Evolutionary conservation across 306 rosid species (phyloP), one percentile per base, ranked within the genome.

Genomic region (Urtica urens): DNA sequence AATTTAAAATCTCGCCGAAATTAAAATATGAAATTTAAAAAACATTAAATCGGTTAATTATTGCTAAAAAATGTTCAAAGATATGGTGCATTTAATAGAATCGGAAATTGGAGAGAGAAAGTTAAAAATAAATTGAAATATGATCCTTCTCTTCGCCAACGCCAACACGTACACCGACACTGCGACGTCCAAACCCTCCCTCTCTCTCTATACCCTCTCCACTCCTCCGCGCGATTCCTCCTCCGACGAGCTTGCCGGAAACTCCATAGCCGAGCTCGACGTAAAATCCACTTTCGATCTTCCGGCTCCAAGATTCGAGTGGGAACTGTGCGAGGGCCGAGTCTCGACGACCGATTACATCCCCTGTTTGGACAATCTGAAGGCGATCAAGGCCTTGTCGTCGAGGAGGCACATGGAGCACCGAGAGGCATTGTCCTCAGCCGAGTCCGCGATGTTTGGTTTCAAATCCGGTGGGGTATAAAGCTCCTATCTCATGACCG

Each of bases 401-500:
- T 69, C 81, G 3, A 68, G 95, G 64, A 78, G 67, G 64, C 99
- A 84, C 52, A 90, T 85, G 99, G 95, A 90, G 63, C 96, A 85
- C 43, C 80, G 96, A 38, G 93, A 78, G 99, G 46, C 94, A 90
- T 57, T 90, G 99, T 57, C 95, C 95, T 10, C 27, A 30, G 26
- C 68, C 71, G 11, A 57, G 50, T 38, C 71, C 66, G 0, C 46
- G 54, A 7, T 90, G 99, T 55, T 71, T 85, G 86, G 49, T 75
- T 23, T 83, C 86, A 1, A 78, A 85, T 46, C 87, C 99, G 2
- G 14, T 23, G 11, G 96, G 93, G 13, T 85, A 90, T 40, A 77
- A 68, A 72, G 49, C 45, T 23, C 92, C 74, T 21, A 74, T 85
- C 60, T 72, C 73, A 22, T 85, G 99, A 95, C 94, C 95, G 31